Evolutionary conservation across 108 stramenopile species (phyloP).

Genomic region (Seminavis robusta): DNA sequence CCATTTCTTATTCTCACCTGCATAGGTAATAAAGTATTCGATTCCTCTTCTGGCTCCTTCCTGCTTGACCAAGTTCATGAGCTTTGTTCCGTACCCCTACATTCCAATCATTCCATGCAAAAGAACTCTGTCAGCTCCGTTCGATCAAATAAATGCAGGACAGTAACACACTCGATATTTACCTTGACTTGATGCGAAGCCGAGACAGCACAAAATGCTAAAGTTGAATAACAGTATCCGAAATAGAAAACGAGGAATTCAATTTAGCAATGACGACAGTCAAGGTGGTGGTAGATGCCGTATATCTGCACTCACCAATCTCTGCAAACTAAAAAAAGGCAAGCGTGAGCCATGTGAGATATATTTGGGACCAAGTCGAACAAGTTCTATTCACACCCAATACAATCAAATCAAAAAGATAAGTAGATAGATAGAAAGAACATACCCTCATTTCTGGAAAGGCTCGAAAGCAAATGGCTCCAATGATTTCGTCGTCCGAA

Average conservation of each 20-base stretch:
- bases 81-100: conserved; percentile 92
- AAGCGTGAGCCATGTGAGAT: no score
- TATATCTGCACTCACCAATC: no score
- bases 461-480: conserved; percentile 95
- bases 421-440: no score
- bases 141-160: not conserved
- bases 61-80: conserved; percentile 98
- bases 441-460: conserved; percentile 91
- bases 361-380: no score
- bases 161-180: conserved; percentile 1
- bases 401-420: no score
- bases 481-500: conserved; percentile 88
- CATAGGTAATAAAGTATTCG: conserved; percentile 97
- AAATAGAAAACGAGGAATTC: no score
- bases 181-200: conserved; percentile 88
- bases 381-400: no score
- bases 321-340: no score
- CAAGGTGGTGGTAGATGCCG: no score
- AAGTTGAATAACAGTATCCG: no score
- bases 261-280: no score
- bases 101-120: not conserved
- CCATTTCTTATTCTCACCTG: no score
- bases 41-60: conserved; percentile 81
- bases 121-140: not conserved
- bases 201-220: conserved; percentile 97